Base-by-base conservation (phyloP, 1,284 basidiomycete genomes). In the Trichosporon faecale region DNA sequence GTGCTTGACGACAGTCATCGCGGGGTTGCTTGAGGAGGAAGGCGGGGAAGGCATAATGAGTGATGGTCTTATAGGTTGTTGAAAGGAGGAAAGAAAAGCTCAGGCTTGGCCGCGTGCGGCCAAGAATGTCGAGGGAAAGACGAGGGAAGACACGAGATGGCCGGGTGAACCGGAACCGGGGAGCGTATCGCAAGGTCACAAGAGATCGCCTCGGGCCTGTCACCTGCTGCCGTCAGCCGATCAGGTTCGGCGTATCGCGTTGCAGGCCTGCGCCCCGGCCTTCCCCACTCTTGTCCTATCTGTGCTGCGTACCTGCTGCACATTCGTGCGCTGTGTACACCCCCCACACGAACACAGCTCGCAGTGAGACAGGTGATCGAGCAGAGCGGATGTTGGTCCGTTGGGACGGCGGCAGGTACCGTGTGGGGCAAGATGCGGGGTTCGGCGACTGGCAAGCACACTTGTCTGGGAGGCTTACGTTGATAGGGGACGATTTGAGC, bases 1-100 rank as follows among this genome's bases (percentile, higher is more conserved):
- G 85, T 69, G 71, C 44, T 64, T 55, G 46, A 35, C 23, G 46
- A 49, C 40, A 8, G 57, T 49, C 68, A 72, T 70, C 25, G 55
- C 31, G 55, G 33, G 21, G n/a, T 7, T 6, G 7, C 18, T 11
- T 52, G 49, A 8, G 23, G 49, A 52, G 14, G 37, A 31, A 55
- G 21, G 37, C 31, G 23, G 65, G 46, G 27, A 8, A 55, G 37
- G 23, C 37, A 29, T 65, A 21, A 16, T 27, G 64, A 18, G 14
- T 12, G 44, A 52, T 11, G 2, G 64, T 65, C 64, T 65, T 27
- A 44, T 40, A 27, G 18, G 16, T 21, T 31, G 27, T 18, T 11
- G 64, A 44, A 14, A 40, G 40, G 27, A n/a, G 16, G 25, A 29
- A 12, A 65, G 46, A 66, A 25, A 25, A 33, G 8, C 23, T 5